Conservation (phyloP, 345 rosid genomes). For the Gossypium raimondii region DNA sequence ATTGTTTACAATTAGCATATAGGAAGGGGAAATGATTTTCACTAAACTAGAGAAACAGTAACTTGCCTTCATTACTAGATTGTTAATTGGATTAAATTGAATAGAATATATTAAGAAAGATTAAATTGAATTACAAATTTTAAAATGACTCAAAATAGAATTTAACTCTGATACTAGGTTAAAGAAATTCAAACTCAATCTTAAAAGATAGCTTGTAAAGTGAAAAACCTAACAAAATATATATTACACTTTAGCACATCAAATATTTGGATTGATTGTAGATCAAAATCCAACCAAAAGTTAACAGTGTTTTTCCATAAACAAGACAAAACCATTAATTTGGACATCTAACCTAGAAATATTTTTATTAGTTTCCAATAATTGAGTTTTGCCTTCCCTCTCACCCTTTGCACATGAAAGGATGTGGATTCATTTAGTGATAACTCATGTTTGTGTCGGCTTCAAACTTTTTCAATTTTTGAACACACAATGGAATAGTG, state of each 20-base stretch:
- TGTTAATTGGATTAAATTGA: no score
- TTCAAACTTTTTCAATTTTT: no score
- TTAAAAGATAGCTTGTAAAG: no score
- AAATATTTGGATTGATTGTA: background rate
- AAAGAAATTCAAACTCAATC: no score
- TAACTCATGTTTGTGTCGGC: no score
- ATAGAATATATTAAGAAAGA: no score
- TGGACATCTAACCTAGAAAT: background rate
- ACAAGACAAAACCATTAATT: background rate
- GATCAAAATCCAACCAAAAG: background rate
- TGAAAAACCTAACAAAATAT: no score
- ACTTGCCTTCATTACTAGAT: background rate
- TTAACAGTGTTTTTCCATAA: background rate
- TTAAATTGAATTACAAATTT: no score
- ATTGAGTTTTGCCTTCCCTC: background rate
- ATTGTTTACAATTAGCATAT: background rate
- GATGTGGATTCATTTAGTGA: conserved; percentile 7
- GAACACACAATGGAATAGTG: no score
- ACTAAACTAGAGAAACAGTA: background rate
- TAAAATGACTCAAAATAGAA: no score
- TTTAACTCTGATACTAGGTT: no score
- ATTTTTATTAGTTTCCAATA: no score
- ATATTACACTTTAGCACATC: background rate
- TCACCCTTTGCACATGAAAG: background rate
- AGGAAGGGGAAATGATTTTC: background rate